phyloP scores from a whole-genome alignment of 2,329 filamentous ascomycete species.

The Fusarium tjaetaba region DNA sequence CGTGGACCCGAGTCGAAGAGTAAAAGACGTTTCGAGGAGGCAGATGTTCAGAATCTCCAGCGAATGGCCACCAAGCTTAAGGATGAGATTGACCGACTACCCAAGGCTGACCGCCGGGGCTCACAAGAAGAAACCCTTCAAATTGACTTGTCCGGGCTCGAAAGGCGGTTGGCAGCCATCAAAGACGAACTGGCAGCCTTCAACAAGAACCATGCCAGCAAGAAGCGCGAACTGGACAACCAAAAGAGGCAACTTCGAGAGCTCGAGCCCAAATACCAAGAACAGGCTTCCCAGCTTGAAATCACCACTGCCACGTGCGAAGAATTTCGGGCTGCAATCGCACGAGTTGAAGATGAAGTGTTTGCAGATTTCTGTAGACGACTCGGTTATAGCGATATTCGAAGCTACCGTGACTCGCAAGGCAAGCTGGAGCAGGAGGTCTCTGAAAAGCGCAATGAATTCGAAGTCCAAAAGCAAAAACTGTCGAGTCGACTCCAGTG shows the following conservation, averaged over 20 bases:
- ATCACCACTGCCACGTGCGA: constrained; percentile 61
- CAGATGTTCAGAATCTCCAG: constrained; percentile 86
- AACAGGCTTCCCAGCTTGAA: constrained; percentile 76
- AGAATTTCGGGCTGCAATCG: constrained; percentile 71
- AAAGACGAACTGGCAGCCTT: constrained; percentile 81
- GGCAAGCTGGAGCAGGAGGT: constrained; percentile 92
- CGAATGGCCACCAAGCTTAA: constrained; percentile 79
- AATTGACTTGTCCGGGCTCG: constrained; percentile 80
- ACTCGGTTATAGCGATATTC: constrained; percentile 88
- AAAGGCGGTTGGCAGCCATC: constrained; percentile 76
- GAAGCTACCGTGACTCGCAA: constrained; percentile 93
- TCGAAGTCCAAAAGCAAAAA: constrained; percentile 83
- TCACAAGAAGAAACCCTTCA: constrained; percentile 83
- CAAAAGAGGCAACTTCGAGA: constrained; percentile 78
- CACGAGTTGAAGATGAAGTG: constrained; percentile 86
- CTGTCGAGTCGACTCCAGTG: constrained; percentile 71
- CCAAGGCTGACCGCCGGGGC: constrained; percentile 79
- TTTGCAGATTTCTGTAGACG: constrained; percentile 87
- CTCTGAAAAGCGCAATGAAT: constrained; percentile 85
- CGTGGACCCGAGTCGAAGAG: constrained; percentile 80
- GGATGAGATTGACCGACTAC: constrained; percentile 81
- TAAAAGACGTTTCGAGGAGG: constrained; percentile 87
- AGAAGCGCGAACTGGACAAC: constrained; percentile 82
- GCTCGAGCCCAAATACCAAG: constrained; percentile 78
- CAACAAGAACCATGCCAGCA: constrained; percentile 84